Percentiles rank a stretch among this genome's conserved stretches.
Conservation (phyloP, 768 basidiomycete species). For the Termitomyces titanicus region DNA sequence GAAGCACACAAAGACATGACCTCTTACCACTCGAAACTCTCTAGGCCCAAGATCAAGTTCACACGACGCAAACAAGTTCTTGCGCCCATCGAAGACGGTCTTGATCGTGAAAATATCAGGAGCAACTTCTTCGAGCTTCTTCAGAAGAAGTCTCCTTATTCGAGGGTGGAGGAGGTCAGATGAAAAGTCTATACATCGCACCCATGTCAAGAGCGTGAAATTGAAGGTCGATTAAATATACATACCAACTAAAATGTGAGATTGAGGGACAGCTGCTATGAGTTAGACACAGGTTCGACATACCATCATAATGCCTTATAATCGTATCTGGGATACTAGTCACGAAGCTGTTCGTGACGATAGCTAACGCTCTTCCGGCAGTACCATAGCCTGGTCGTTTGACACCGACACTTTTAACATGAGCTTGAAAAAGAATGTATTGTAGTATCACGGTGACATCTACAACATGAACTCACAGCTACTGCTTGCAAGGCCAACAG, state of each 20-base stretch:
- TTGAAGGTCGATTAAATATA: neutral
- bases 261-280: neutral
- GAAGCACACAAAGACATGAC: neutral
- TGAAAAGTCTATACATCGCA: constrained; percentile 2
- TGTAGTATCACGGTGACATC: neutral
- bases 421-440: constrained; percentile 21
- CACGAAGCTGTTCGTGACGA: constrained; percentile 20
- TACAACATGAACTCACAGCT: constrained; percentile 24
- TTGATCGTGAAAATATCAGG: constrained; percentile 64
- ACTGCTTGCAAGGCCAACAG: constrained; percentile 23
- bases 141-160: constrained; percentile 66
- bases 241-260: constrained; percentile 15
- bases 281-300: neutral
- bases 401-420: constrained; percentile 28
- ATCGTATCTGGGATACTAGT: constrained; percentile 11
- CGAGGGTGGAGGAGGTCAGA: constrained; percentile 26
- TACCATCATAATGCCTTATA: constrained; percentile 22
- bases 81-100: constrained; percentile 75
- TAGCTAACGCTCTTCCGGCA: constrained; percentile 22
- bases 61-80: constrained; percentile 24
- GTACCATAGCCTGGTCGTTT: constrained; percentile 31
- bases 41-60: constrained; percentile 8
- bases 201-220: neutral
- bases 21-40: constrained; percentile 6
- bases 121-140: constrained; percentile 50